These are phyloP conservation scores for Cladophialophora bantiana DNA, from an alignment of 2,329 filamentous ascomycete genomes.

Conservation along the genomic window DNA sequence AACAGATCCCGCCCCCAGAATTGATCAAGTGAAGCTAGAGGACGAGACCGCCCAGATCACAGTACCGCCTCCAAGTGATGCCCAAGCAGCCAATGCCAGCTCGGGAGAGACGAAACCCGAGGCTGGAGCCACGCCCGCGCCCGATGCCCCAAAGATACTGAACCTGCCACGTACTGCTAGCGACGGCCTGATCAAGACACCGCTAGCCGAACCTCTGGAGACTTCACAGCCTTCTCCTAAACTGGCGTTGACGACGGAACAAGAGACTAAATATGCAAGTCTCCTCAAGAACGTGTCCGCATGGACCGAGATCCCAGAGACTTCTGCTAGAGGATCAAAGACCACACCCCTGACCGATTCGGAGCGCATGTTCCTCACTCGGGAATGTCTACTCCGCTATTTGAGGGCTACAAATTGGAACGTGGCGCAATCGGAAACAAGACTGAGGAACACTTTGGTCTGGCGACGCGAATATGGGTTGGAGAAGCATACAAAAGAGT, in stretches of 20 bases:
- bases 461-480: slow-evolving; percentile 94
- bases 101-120: slow-evolving; percentile 4
- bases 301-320: slow-evolving; percentile 74
- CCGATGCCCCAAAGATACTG: slow-evolving; percentile 14
- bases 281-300: slow-evolving; percentile 73
- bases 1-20: slow-evolving; percentile 22
- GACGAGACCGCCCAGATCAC: slow-evolving; percentile 7
- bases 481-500: slow-evolving; percentile 74
- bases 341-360: slow-evolving; percentile 73
- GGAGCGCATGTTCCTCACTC: slow-evolving; percentile 89
- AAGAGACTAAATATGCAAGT: slow-evolving; percentile 80
- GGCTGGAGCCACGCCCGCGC: not conserved
- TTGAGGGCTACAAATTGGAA: slow-evolving; percentile 93
- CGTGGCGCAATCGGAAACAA: slow-evolving; percentile 74
- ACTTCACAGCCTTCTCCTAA: slow-evolving; percentile 64
- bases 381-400: slow-evolving; percentile 90
- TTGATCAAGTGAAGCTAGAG: slow-evolving; percentile 30
- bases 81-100: not conserved
- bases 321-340: slow-evolving; percentile 64
- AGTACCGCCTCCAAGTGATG: not conserved
- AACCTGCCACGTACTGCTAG: slow-evolving; percentile 48
- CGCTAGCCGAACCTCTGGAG: slow-evolving; percentile 65
- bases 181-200: slow-evolving; percentile 59
- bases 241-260: slow-evolving; percentile 72
- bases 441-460: slow-evolving; percentile 78